Percentiles rank a stretch among this genome's conserved stretches.
Evolutionary conservation across 2,329 filamentous ascomycete species (phyloP).

Genomic region (Ophiostoma australiae): DNA sequence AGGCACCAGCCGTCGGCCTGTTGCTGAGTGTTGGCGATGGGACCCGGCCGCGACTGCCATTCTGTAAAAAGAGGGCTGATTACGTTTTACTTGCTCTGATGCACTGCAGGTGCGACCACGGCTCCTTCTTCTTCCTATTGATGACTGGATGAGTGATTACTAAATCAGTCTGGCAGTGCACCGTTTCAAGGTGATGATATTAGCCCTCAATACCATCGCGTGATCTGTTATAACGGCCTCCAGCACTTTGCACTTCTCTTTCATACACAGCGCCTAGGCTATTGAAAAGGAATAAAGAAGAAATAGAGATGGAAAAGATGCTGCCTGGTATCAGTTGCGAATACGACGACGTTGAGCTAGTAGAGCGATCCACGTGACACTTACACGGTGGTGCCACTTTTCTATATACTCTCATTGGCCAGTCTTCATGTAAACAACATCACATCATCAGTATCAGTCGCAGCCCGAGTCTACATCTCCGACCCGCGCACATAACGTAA

Average conservation of each 20-base stretch:
- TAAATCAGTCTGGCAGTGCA: background rate
- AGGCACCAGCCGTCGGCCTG: background rate
- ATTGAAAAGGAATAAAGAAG: background rate
- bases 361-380: slow-evolving; percentile 17
- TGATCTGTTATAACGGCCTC: background rate
- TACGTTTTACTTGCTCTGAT: background rate
- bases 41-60: background rate
- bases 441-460: background rate
- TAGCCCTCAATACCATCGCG: background rate
- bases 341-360: slow-evolving; percentile 7
- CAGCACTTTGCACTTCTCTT: background rate
- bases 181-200: background rate
- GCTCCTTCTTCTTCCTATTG: background rate
- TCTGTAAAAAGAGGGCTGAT: background rate
- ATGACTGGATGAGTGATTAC: background rate
- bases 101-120: background rate
- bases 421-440: slow-evolving; percentile 20
- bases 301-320: background rate
- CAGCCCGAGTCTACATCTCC: background rate
- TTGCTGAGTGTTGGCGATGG: background rate
- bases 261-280: background rate
- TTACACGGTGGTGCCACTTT: slow-evolving; percentile 20
- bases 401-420: slow-evolving; percentile 4
- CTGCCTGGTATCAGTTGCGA: background rate
- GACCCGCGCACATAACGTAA: background rate